These are phyloP conservation scores for Beauveria sp. DNA, from an alignment of 2,329 filamentous ascomycete species.

Conservation along the genomic window DNA sequence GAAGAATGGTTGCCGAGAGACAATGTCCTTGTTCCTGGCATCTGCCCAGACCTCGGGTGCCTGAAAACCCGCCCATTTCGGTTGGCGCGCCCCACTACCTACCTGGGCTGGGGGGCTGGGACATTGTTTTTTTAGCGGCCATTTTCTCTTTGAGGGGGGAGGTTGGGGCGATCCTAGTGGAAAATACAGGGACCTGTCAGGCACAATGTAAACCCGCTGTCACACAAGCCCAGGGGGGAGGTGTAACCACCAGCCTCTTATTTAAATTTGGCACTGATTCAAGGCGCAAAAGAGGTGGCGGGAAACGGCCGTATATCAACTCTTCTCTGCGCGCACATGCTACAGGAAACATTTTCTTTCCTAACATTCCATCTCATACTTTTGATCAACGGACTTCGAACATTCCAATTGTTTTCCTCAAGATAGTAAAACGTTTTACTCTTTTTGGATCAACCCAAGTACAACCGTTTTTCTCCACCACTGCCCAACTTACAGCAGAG, in stretches of 20 bases:
- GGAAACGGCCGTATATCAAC: slow-evolving; percentile 5
- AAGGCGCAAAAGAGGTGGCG: slow-evolving; percentile 11
- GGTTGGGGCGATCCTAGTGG: background rate
- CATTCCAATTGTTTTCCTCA: background rate
- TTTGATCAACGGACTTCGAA: background rate
- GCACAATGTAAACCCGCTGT: background rate
- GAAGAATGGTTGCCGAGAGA: too few species aligned
- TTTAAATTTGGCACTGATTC: background rate
- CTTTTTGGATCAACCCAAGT: background rate
- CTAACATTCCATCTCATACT: slow-evolving; percentile 1
- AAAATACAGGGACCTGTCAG: background rate
- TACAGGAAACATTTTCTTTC: background rate
- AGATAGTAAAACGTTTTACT: background rate
- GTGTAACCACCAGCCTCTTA: background rate
- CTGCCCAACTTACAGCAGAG: background rate
- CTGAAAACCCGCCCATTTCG: too few species aligned
- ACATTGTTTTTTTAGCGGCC: background rate
- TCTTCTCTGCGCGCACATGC: background rate
- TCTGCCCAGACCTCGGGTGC: too few species aligned
- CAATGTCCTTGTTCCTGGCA: too few species aligned
- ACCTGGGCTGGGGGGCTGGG: background rate
- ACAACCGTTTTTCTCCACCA: background rate
- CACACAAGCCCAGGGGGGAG: background rate
- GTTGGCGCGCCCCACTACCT: too few species aligned
- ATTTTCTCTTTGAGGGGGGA: background rate